phyloP scores from a whole-genome alignment of 345 rosid genomes.

The Arabis hirsuta region DNA sequence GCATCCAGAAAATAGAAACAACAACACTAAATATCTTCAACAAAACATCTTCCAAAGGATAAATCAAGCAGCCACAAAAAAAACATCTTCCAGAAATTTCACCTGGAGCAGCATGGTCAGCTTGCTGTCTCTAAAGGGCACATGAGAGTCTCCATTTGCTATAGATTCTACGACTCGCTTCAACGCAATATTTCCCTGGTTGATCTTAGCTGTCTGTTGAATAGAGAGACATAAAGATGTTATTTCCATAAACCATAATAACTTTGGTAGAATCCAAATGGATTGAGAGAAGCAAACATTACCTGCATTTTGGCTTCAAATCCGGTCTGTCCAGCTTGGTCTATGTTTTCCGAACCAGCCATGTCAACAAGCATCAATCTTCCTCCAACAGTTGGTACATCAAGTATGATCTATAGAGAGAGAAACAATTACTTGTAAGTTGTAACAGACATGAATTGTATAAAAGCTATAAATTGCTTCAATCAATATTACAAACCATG shows the following conservation, averaged over 20 bases:
- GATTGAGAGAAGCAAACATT: not conserved
- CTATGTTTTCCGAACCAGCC: slow-evolving; percentile 99
- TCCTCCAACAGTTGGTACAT: slow-evolving; percentile 98
- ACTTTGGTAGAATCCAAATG: not conserved
- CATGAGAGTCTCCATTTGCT: slow-evolving; percentile 98
- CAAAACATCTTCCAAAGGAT: not conserved
- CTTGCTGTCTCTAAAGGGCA: slow-evolving; percentile 97
- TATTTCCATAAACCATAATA: not conserved
- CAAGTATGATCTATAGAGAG: slow-evolving; percentile 72
- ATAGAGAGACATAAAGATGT: slow-evolving; percentile 26
- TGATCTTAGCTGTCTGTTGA: slow-evolving; percentile 91
- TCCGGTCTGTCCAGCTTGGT: slow-evolving; percentile 93
- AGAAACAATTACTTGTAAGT: slow-evolving; percentile 9
- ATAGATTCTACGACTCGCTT: slow-evolving; percentile 98
- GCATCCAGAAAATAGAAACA: slow-evolving; percentile 23
- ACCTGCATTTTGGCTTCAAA: slow-evolving; percentile 99
- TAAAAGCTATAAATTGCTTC: not conserved
- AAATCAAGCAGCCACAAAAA: not conserved
- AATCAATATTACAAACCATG: slow-evolving; percentile 56
- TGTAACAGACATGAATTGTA: not conserved
- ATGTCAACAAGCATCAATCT: slow-evolving; percentile 96
- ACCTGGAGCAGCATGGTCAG: slow-evolving; percentile 97
- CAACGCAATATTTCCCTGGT: slow-evolving; percentile 92
- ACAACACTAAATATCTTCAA: slow-evolving; percentile 16
- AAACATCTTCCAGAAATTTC: slow-evolving; percentile 6